Conservation (phyloP, 2,329 filamentous ascomycete genomes). For the Cryoendolithus antarcticus region DNA sequence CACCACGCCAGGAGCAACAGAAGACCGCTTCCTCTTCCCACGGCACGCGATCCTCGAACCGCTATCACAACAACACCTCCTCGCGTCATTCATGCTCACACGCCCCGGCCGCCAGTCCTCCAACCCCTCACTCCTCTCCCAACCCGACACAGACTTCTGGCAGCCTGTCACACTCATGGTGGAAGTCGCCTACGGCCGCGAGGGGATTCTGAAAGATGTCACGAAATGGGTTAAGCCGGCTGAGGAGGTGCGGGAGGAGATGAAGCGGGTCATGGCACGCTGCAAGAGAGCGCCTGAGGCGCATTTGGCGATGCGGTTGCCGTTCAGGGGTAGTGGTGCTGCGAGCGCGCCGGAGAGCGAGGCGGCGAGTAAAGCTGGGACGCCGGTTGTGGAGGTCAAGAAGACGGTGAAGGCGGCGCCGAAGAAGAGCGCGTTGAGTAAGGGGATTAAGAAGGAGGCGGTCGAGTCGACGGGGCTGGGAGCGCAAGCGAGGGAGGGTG, state of each 20-base stretch:
- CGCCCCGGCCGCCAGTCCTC: slow-evolving; percentile 53
- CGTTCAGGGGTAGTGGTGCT: slow-evolving; percentile 20
- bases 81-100: slow-evolving; percentile 67
- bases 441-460: too few relatives aligned
- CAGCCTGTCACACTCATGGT: slow-evolving; percentile 55
- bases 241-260: slow-evolving; percentile 41
- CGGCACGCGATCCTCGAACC: slow-evolving; percentile 67
- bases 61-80: slow-evolving; percentile 39
- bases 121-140: slow-evolving; percentile 17
- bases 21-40: slow-evolving; percentile 68
- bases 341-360: slow-evolving; percentile 11
- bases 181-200: slow-evolving; percentile 40
- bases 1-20: slow-evolving; percentile 41
- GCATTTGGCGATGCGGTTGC: slow-evolving; percentile 44
- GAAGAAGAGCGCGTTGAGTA: too few relatives aligned
- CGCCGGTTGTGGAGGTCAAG: slow-evolving; percentile 8
- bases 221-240: slow-evolving; percentile 43
- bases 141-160: slow-evolving; percentile 53
- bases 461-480: too few relatives aligned
- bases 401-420: not conserved
- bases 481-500: too few relatives aligned
- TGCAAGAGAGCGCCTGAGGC: slow-evolving; percentile 43
- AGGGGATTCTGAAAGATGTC: slow-evolving; percentile 42
- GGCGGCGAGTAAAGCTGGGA: slow-evolving; percentile 13
- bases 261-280: slow-evolving; percentile 46